Evolutionary conservation across 306 rosid genomes (phyloP).

Genomic region (Ceratonia siliqua): DNA sequence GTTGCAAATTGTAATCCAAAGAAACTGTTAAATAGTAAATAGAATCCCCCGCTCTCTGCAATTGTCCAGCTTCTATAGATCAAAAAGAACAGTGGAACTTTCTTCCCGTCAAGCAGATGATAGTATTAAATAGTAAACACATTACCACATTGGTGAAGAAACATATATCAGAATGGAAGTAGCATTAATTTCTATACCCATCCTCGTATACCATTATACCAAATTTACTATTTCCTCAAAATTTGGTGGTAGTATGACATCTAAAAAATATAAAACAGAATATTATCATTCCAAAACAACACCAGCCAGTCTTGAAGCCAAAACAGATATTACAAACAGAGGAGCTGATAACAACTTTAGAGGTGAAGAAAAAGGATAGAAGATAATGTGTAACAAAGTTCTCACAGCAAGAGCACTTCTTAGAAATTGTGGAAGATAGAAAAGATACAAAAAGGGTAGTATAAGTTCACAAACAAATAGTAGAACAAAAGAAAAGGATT

Average conservation of each 20-base stretch:
- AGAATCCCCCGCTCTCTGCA: neutral
- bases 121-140: too few species aligned
- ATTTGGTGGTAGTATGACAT: neutral
- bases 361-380: too few species aligned
- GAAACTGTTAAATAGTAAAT: neutral
- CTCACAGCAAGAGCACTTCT: too few species aligned
- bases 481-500: neutral
- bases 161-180: neutral
- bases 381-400: too few species aligned
- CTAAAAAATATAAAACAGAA: neutral
- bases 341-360: too few species aligned
- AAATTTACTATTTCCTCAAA: neutral
- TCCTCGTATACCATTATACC: neutral
- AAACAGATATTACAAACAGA: too few species aligned
- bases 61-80: neutral
- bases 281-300: neutral
- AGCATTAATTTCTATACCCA: neutral
- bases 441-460: too few species aligned
- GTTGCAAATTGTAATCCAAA: neutral
- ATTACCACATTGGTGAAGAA: neutral
- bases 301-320: neutral
- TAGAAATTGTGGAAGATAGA: too few species aligned
- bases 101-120: neutral
- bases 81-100: neutral
- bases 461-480: too few species aligned